Evolutionary conservation across 805 yeast genomes (phyloP), one percentile per base, ranked within the genome.

Genomic region (Wickerhamiella cacticola): DNA sequence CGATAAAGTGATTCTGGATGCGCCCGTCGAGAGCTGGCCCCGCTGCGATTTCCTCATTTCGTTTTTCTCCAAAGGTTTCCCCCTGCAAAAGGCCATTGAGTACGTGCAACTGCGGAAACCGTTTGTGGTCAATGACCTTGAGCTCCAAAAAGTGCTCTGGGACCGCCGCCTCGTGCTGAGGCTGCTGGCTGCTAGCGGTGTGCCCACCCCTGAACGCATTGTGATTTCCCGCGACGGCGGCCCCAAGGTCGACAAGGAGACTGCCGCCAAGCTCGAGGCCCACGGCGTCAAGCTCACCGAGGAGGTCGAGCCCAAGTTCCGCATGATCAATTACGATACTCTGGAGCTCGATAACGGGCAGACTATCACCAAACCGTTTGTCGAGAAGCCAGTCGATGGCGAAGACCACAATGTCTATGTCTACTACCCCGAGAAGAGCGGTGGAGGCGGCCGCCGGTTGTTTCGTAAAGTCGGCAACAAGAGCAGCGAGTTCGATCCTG

Each of bases 331-430:
- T 23, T 94, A 85, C 61, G 92, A 82, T 47, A 94, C 89, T 51
- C 80, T 95, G 2, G 68, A 82, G 40, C 74, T 73, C 51, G 92
- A 83, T 19, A 76, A 82, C 55, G 96, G 94, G 7, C 64, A 75
- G 56, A 68, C 69, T 7, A 68, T 92, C 68, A 71, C 70, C 35
- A 92, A 92, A 62, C 99, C 99, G 5, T 92, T 79, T 70, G 98
- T 92, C 28, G 99, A 92, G 63, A 92, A 92, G 57, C 99, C 99
- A 0, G 97, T 88, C 3, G 96, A 92, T 64, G 99, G 99, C 48
- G 99, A 92, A 66, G 96, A 92, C 65, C 99, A 92, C 65, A 92
- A 92, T 60, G 89, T 92, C 41, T 84, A 82, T 63, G 88, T 92
- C 34, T 92, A 92, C 66, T 92, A 89, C 63, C 82, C 88, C 29